Conservation (phyloP, 1,284 basidiomycete species). For the Ustilago shanxiensis region DNA sequence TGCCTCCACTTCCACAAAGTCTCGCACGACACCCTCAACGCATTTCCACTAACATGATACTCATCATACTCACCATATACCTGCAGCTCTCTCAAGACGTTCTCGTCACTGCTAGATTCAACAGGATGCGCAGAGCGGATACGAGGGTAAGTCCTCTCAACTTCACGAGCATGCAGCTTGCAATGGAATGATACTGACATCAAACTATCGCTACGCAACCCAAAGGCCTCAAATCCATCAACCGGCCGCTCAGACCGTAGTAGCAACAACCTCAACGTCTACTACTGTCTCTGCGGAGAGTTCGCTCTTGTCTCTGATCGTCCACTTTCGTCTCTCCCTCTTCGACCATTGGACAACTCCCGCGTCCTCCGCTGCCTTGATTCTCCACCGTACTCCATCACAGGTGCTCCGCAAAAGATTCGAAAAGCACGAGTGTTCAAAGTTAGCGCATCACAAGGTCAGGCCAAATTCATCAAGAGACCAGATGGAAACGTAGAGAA, state of each 20-base stretch:
- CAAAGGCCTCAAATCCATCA: background rate
- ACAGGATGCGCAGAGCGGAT: conserved; percentile 16
- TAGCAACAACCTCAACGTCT: conserved; percentile 38
- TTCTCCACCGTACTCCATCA: conserved; percentile 39
- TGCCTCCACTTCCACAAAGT: conserved; percentile 12
- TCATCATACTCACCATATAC: background rate
- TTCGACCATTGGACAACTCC: conserved; percentile 58
- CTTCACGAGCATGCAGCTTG: too few species aligned
- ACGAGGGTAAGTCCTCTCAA: conserved; percentile 3
- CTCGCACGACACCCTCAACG: conserved; percentile 28
- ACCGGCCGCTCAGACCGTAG: background rate
- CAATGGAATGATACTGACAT: background rate
- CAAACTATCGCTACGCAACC: background rate
- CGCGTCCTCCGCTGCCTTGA: conserved; percentile 59
- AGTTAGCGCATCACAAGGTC: conserved; percentile 57
- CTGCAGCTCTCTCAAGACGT: background rate
- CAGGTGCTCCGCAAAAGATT: conserved; percentile 27
- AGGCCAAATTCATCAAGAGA: conserved; percentile 44
- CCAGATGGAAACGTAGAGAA: conserved; percentile 56
- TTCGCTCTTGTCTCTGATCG: conserved; percentile 63
- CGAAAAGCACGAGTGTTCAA: conserved; percentile 59
- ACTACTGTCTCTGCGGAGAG: conserved; percentile 68
- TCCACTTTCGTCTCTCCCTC: conserved; percentile 38
- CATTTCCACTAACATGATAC: background rate
- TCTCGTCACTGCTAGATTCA: background rate